phyloP scores from a whole-genome alignment of 2,329 filamentous ascomycete species.

The Chaetomiaceae sp. region DNA sequence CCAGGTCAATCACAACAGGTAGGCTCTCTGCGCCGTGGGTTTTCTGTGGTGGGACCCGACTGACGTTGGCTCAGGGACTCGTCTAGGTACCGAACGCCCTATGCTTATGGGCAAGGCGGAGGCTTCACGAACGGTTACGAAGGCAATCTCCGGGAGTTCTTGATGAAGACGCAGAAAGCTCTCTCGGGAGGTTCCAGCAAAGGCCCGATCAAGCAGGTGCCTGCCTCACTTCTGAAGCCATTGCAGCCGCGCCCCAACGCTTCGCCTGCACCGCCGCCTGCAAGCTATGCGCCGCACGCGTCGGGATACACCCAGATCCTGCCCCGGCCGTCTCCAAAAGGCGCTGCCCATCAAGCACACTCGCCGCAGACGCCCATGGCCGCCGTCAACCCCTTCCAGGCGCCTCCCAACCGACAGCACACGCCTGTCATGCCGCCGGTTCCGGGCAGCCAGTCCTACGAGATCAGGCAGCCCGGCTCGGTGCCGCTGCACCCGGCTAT shows the following conservation, averaged over 20 bases:
- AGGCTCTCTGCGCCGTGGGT: slow-evolving; percentile 22
- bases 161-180: slow-evolving; percentile 38
- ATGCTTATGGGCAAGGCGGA: slow-evolving; percentile 51
- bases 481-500: slow-evolving; percentile 34
- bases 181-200: slow-evolving; percentile 26
- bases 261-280: slow-evolving; percentile 7
- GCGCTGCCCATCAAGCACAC: slow-evolving; percentile 3
- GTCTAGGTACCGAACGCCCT: slow-evolving; percentile 54
- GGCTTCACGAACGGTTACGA: slow-evolving; percentile 59
- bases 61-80: slow-evolving; percentile 38
- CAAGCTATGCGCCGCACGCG: slow-evolving; percentile 5
- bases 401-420: slow-evolving; percentile 5
- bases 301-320: slow-evolving; percentile 14
- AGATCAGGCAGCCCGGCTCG: slow-evolving; percentile 16
- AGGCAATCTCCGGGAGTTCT: slow-evolving; percentile 42
- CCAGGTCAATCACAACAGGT: slow-evolving; percentile 55
- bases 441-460: slow-evolving; percentile 4
- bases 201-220: slow-evolving; percentile 10
- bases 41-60: neutral
- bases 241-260: slow-evolving; percentile 15
- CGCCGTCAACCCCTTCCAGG: neutral
- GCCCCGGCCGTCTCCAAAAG: slow-evolving; percentile 5
- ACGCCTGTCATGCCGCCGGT: slow-evolving; percentile 4
- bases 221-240: slow-evolving; percentile 15
- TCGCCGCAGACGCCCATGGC: neutral